These are phyloP conservation scores for Annulohypoxylon maeteangense DNA, from an alignment of 495 filamentous ascomycete genomes.

Conservation along the genomic window DNA sequence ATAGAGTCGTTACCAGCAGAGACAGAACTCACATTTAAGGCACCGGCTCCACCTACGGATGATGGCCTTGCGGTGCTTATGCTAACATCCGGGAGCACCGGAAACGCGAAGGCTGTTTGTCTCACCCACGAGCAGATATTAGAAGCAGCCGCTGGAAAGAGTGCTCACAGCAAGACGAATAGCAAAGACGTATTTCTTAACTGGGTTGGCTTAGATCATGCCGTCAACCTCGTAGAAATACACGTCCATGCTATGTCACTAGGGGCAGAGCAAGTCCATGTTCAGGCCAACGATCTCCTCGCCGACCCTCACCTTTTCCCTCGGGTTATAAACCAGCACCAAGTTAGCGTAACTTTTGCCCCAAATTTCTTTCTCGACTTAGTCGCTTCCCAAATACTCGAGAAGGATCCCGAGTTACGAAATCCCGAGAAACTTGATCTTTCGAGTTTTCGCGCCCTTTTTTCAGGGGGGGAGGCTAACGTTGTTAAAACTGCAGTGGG, in stretches of 20 bases:
- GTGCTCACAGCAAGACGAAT: not conserved
- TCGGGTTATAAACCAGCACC: not conserved
- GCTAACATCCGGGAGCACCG: not conserved
- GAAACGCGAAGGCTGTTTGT: conserved; percentile 6
- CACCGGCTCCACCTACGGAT: not conserved
- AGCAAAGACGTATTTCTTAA: conserved; percentile 8
- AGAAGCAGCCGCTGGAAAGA: not conserved
- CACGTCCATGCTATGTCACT: conserved; percentile 6
- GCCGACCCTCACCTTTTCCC: conserved; percentile 3
- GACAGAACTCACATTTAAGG: not conserved
- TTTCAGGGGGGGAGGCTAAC: not conserved
- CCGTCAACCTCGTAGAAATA: conserved; percentile 6
- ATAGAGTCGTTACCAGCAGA: conserved; percentile 3
- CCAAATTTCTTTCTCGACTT: conserved; percentile 7
- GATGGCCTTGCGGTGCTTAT: conserved; percentile 2
- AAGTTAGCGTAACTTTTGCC: not conserved
- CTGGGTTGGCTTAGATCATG: conserved; percentile 4
- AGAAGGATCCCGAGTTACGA: conserved; percentile 4
- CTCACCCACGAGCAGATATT: conserved; percentile 3
- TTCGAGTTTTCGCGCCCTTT: not conserved
- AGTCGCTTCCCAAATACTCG: not conserved
- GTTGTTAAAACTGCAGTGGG: conserved; percentile 1
- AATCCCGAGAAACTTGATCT: conserved; percentile 6
- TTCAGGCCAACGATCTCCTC: conserved; percentile 4
- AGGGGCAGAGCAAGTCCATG: conserved; percentile 3